phyloP scores from a whole-genome alignment of 331 rosid species.

The Cydonia oblonga region DNA sequence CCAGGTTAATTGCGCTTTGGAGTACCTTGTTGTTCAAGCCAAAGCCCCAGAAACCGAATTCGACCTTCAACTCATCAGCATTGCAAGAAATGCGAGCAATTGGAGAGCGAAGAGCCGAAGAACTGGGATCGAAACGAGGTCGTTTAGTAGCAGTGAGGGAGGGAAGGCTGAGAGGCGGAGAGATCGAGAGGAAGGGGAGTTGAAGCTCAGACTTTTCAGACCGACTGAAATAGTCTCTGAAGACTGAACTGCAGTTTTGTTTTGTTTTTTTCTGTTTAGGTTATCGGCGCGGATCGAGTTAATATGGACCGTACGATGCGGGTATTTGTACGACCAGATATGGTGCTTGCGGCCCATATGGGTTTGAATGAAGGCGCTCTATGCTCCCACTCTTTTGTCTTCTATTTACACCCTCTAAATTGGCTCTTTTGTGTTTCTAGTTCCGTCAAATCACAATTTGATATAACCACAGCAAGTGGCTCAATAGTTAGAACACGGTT shows the following conservation, averaged over 20 bases:
- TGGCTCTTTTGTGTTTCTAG: not conserved
- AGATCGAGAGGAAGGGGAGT: constrained; percentile 24
- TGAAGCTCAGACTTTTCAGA: constrained; percentile 20
- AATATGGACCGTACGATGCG: not conserved
- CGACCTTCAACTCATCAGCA: not conserved
- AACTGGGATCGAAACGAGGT: not conserved
- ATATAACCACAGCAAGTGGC: too few relatives aligned
- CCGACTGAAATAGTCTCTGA: not conserved
- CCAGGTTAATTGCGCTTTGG: not conserved
- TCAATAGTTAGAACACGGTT: too few relatives aligned
- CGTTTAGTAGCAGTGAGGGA: not conserved
- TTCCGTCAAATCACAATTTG: too few relatives aligned
- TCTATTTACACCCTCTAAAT: not conserved
- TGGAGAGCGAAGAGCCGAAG: not conserved
- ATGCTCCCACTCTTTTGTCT: not conserved
- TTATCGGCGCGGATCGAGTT: not conserved
- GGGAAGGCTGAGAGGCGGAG: constrained; percentile 25
- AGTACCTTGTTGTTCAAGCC: constrained; percentile 11
- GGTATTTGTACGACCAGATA: not conserved
- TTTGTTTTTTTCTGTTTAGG: not conserved
- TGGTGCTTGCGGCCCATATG: not conserved
- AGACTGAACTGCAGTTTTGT: not conserved
- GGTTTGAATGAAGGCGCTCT: not conserved
- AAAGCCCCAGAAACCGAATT: not conserved
- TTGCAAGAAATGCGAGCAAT: not conserved